phyloP scores from a whole-genome alignment of 208 protist genomes.

The Acanthamoeba rhysodes region DNA sequence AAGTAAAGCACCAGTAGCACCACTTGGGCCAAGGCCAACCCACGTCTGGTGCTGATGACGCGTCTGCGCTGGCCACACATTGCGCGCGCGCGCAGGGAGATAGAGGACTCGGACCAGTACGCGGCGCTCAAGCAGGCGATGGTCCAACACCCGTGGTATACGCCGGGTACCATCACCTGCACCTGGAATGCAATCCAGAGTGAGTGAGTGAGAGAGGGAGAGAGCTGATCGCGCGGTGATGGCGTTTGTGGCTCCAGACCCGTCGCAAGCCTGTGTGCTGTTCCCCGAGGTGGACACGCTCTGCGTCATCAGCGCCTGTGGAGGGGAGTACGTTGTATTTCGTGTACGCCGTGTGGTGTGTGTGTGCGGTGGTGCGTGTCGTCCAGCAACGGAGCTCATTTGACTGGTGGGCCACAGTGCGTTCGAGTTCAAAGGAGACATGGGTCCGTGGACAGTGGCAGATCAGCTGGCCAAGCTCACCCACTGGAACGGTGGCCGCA shows the following conservation, averaged over 20 bases:
- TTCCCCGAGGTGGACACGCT: constrained; percentile 27
- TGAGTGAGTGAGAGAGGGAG: too few species aligned
- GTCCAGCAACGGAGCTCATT: not conserved
- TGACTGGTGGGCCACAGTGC: not conserved
- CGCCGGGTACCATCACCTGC: not conserved
- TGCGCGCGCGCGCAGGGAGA: not conserved
- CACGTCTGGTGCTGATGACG: not conserved
- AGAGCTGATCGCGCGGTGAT: not conserved
- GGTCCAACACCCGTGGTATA: not conserved
- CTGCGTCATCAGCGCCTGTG: constrained; percentile 25
- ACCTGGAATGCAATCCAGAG: not conserved
- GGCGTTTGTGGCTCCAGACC: not conserved
- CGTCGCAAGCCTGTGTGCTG: not conserved
- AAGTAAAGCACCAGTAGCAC: too few species aligned
- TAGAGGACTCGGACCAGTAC: constrained; percentile 35
- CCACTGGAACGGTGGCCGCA: constrained; percentile 9
- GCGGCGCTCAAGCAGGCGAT: constrained; percentile 4
- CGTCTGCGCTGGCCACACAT: not conserved
- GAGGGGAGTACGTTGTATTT: not conserved
- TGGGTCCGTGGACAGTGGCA: not conserved
- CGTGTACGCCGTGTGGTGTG: too few species aligned
- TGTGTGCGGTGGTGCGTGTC: not conserved
- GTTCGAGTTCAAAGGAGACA: constrained; percentile 36
- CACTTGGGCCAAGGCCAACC: too few species aligned
- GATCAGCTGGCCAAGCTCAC: constrained; percentile 6